These are phyloP conservation scores for Chionographis japonica DNA, from an alignment of 106 monocot species.

Conservation along the genomic window DNA sequence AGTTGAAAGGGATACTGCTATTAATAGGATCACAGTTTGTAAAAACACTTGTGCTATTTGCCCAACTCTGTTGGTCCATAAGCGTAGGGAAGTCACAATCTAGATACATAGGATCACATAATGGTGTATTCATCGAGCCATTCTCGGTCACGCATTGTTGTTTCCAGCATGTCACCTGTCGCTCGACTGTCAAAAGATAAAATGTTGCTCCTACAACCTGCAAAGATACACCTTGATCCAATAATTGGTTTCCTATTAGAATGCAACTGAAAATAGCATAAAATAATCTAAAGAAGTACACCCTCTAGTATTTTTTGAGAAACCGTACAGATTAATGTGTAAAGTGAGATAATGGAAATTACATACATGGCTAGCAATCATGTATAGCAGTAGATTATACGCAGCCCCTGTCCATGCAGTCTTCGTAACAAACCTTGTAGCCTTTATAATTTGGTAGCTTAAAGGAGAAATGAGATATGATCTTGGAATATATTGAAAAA, in stretches of 20 bases:
- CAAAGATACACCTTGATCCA: slow-evolving; percentile 1
- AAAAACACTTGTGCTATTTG: slow-evolving; percentile 32
- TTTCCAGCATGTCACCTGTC: slow-evolving; percentile 90
- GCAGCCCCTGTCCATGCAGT: slow-evolving; percentile 92
- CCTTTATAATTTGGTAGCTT: slow-evolving; percentile 69
- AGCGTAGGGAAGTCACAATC: slow-evolving; percentile 28
- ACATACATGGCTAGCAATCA: slow-evolving; percentile 93
- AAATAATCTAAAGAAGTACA: background rate
- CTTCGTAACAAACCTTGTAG: slow-evolving; percentile 70
- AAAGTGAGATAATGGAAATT: background rate
- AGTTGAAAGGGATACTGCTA: slow-evolving; percentile 26
- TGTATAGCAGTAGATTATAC: slow-evolving; percentile 80
- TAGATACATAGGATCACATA: slow-evolving; percentile 24
- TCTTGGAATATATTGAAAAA: slow-evolving; percentile 77
- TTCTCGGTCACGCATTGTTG: slow-evolving; percentile 40
- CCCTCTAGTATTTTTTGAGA: too few relatives aligned
- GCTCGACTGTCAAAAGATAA: slow-evolving; percentile 60
- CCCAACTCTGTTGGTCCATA: slow-evolving; percentile 18
- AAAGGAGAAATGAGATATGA: slow-evolving; percentile 84
- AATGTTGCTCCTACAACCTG: slow-evolving; percentile 80
- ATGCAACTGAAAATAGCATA: background rate
- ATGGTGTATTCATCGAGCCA: background rate
- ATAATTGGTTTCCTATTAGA: background rate
- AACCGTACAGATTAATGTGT: background rate
- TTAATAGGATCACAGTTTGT: slow-evolving; percentile 26